phyloP scores from a whole-genome alignment of 192 early-diverging fungal species.

The Dimargaris cristalligena region DNA sequence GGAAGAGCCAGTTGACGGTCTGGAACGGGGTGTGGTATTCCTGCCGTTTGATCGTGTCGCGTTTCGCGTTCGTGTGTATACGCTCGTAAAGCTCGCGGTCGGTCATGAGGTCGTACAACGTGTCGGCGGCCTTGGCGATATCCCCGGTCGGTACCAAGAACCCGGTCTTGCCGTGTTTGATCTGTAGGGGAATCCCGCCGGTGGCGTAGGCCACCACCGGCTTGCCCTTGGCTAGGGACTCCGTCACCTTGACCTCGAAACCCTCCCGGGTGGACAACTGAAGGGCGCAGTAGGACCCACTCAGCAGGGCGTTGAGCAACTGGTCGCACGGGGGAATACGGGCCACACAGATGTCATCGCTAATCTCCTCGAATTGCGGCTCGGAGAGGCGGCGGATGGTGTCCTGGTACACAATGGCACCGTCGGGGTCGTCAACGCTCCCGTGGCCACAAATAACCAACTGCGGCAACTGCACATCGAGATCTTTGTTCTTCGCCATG shows the following conservation, averaged over 20 bases:
- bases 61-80: slow-evolving; percentile 21
- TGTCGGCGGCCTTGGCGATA: slow-evolving; percentile 37
- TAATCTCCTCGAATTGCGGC: slow-evolving; percentile 32
- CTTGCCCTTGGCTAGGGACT: slow-evolving; percentile 49
- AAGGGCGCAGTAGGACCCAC: slow-evolving; percentile 49
- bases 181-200: slow-evolving; percentile 71
- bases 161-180: slow-evolving; percentile 45
- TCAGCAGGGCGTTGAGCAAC: slow-evolving; percentile 51
- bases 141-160: slow-evolving; percentile 48
- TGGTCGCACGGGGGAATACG: slow-evolving; percentile 67
- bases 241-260: slow-evolving; percentile 75
- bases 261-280: slow-evolving; percentile 70
- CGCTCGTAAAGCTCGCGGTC: slow-evolving; percentile 31
- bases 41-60: slow-evolving; percentile 39
- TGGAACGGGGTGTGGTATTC: slow-evolving; percentile 50
- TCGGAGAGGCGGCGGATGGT: slow-evolving; percentile 26
- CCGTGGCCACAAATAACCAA: slow-evolving; percentile 62
- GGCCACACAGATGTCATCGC: slow-evolving; percentile 35
- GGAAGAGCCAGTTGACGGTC: slow-evolving; percentile 57
- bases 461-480: slow-evolving; percentile 39
- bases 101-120: slow-evolving; percentile 37
- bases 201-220: slow-evolving; percentile 44
- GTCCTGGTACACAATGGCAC: slow-evolving; percentile 44
- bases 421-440: slow-evolving; percentile 73
- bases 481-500: slow-evolving; percentile 24